Evolutionary conservation across 805 yeast species (phyloP).

Genomic region (Teunomyces stri): DNA sequence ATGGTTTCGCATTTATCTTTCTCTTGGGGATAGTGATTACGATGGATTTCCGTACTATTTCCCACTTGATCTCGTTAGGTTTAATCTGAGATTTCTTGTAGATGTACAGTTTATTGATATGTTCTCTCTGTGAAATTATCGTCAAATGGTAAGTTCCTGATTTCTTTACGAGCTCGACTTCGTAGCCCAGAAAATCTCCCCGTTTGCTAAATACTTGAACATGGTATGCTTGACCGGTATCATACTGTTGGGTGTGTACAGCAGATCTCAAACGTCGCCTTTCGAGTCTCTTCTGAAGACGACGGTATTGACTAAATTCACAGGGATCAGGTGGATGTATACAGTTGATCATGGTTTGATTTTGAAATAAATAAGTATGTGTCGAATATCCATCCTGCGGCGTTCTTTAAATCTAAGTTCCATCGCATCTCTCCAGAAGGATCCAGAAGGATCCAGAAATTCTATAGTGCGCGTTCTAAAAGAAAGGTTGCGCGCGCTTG

Average conservation of each 20-base stretch:
- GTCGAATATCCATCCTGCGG: too few species aligned
- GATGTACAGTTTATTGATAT: neutral
- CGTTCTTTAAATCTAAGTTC: neutral
- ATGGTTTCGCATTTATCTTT: neutral
- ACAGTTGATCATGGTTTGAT: neutral
- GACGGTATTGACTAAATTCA: neutral
- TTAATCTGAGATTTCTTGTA: neutral
- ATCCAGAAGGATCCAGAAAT: conserved; percentile 2
- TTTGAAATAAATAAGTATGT: neutral
- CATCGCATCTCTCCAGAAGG: neutral
- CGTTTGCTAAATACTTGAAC: neutral
- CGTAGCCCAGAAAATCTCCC: neutral
- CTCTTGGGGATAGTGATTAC: conserved; percentile 2
- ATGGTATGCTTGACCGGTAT: neutral
- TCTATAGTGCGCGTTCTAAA: neutral
- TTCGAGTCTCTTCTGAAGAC: neutral
- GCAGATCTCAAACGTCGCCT: neutral
- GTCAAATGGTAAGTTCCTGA: neutral
- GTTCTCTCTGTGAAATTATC: neutral
- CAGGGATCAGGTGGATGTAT: neutral
- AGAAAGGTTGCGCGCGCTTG: too few species aligned
- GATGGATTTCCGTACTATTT: neutral
- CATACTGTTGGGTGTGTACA: neutral
- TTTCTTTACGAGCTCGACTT: neutral
- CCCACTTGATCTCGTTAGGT: neutral